Conservation (phyloP, 352 stramenopile genomes). For the Globisporangium solare region DNA sequence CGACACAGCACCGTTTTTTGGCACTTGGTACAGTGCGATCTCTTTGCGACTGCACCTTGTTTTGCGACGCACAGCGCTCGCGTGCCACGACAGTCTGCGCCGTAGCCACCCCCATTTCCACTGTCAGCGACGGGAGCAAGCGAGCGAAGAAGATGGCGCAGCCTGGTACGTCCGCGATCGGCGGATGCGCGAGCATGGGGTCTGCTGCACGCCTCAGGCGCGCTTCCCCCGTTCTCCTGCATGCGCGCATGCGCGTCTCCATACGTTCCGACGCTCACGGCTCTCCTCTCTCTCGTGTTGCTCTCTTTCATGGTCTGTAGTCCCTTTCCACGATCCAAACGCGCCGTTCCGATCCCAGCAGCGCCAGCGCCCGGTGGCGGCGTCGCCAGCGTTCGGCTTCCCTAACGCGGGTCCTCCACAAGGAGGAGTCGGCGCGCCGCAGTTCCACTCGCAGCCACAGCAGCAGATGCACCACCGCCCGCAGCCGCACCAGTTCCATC, state of each 20-base stretch:
- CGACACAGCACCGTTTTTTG: neutral
- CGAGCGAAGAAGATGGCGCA: conserved; percentile 20
- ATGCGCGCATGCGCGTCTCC: neutral
- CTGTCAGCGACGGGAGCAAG: neutral
- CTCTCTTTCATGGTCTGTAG: conserved; percentile 15
- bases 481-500: conserved; percentile 56
- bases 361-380: conserved; percentile 29
- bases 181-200: too few relatives aligned
- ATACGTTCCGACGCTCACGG: neutral
- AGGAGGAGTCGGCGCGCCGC: conserved; percentile 14
- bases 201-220: too few relatives aligned
- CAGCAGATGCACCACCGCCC: conserved; percentile 33
- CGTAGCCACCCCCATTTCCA: too few relatives aligned
- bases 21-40: neutral
- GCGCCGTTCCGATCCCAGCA: conserved; percentile 30
- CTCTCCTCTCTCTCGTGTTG: neutral
- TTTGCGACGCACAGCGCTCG: neutral
- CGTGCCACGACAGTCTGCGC: neutral
- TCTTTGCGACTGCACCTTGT: neutral
- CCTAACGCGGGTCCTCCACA: conserved; percentile 1
- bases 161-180: conserved; percentile 15
- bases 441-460: conserved; percentile 32
- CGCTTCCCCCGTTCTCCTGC: neutral
- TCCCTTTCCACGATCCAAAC: conserved; percentile 55
- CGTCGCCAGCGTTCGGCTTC: conserved; percentile 16